Percentiles rank a stretch among this genome's conserved stretches.
Evolutionary conservation across 352 stramenopile genomes (phyloP).

Genomic region (Pythium volutum): DNA sequence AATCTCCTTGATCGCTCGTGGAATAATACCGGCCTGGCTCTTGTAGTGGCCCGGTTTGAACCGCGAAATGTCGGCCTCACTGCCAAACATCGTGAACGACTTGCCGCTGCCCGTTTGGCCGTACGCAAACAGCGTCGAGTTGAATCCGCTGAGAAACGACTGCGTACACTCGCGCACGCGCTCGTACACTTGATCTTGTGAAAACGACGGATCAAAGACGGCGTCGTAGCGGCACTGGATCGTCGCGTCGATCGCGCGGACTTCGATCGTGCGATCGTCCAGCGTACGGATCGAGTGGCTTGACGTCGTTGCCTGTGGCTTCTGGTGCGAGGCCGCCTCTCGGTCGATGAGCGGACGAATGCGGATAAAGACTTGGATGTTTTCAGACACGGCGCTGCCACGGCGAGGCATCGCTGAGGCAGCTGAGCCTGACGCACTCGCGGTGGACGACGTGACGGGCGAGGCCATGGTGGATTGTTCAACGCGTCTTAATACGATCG

Average conservation of each 20-base stretch:
- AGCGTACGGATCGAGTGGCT: constrained; percentile 25
- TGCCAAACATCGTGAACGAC: constrained; percentile 87
- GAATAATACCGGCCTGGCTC: constrained; percentile 86
- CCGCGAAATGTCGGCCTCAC: constrained; percentile 62
- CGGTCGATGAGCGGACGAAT: constrained; percentile 79
- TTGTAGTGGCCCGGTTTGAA: constrained; percentile 74
- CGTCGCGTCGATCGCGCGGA: constrained; percentile 58
- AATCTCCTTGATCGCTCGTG: constrained; percentile 86
- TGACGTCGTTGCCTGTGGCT: not conserved
- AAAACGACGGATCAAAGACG: constrained; percentile 70
- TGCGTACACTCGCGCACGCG: constrained; percentile 73
- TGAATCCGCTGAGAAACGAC: constrained; percentile 79
- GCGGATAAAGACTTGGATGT: constrained; percentile 83
- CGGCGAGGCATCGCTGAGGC: constrained; percentile 2
- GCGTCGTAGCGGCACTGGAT: constrained; percentile 82
- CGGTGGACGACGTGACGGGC: not conserved
- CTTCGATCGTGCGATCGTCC: constrained; percentile 59
- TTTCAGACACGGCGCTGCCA: constrained; percentile 41
- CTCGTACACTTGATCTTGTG: constrained; percentile 81
- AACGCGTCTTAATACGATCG: not conserved
- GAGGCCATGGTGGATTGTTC: not conserved
- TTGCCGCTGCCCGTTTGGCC: constrained; percentile 84
- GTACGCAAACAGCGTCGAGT: constrained; percentile 84
- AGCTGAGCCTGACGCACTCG: not conserved
- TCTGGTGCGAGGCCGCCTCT: constrained; percentile 38